Conservation (phyloP, 192 early-diverging fungal species). For the Linderina pennispora region DNA sequence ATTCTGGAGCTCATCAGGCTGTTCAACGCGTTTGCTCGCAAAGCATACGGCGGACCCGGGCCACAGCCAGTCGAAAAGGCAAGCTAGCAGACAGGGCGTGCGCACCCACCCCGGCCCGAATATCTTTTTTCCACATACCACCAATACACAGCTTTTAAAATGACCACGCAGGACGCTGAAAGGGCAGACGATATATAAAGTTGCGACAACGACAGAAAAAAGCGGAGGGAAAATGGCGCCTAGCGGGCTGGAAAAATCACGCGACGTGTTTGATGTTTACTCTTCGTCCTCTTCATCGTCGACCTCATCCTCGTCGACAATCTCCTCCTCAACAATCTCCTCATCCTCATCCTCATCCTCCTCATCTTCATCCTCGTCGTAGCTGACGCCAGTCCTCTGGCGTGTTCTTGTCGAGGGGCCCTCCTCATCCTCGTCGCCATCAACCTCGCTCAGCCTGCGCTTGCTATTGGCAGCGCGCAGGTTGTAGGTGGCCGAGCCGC, state of each 20-base stretch:
- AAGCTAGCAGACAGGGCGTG: too few species aligned
- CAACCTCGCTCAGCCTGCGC: slow-evolving; percentile 14
- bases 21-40: slow-evolving; percentile 76
- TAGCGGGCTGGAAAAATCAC: too few species aligned
- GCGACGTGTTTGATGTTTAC: too few species aligned
- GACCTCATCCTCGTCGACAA: slow-evolving; percentile 2
- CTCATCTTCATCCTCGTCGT: slow-evolving; percentile 2
- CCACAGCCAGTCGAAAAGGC: background rate
- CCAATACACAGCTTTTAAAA: too few species aligned
- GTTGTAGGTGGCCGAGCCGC: slow-evolving; percentile 35
- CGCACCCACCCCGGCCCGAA: too few species aligned
- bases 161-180: too few species aligned
- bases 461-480: slow-evolving; percentile 23
- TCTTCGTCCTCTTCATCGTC: background rate
- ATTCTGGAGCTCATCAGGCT: slow-evolving; percentile 69
- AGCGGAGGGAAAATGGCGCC: too few species aligned
- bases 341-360: background rate
- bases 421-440: slow-evolving; percentile 7
- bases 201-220: too few species aligned
- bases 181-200: too few species aligned
- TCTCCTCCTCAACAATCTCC: background rate
- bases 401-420: slow-evolving; percentile 31
- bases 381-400: slow-evolving; percentile 12
- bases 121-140: too few species aligned
- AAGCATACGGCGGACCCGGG: slow-evolving; percentile 48